Evolutionary conservation across 495 filamentous ascomycete species (phyloP), one percentile per base, ranked within the genome.

Genomic region (Lepraria neglecta): DNA sequence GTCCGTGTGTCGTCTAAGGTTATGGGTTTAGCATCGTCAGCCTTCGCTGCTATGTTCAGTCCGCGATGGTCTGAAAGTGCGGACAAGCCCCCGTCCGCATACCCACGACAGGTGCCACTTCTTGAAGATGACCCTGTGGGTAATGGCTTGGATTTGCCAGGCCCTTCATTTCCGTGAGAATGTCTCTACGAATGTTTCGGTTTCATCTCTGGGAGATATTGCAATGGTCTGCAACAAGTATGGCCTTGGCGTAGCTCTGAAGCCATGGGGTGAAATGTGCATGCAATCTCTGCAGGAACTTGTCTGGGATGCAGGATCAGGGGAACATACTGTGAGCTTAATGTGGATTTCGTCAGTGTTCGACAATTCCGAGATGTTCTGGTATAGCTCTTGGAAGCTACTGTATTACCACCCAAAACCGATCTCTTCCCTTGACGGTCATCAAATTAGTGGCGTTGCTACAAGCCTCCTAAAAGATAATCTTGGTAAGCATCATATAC

Each of bases 1-100:
- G 47, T 70, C 50, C 61, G 56, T 21, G 61, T 68, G 19, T 70
- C 68, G 30, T 70, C 68, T 0, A 70, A 70, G 28, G 55, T 63
- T 7, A 50, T 70, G 6, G 61, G 64, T 2, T 38, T 59, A 19
- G 68, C 68, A 28, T 70, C 68, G 7, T 56, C 59, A 12, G 68
- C 62, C 35, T 68, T 70, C 33, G 58, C 61, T 19, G 68, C 68
- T 30, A 68, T 68, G 58, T 65, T 70, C 56, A 68, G 68, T 17
- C 61, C 65, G 17, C 17, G 19, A 21, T 33, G 45, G 45, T 70
- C 62, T 42, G 58, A 35, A 5, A 56, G 61, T 40, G 65, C 58
- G 40, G 17, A 28, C 7, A 56, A 65, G 12, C 24, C 44, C 7
- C 56, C 63, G 6, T 17, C 21, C 21, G 17, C 46, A 9, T 17